These are phyloP conservation scores for Colletotrichum sp. DNA, from an alignment of 2,329 filamentous ascomycete species.

Conservation along the genomic window DNA sequence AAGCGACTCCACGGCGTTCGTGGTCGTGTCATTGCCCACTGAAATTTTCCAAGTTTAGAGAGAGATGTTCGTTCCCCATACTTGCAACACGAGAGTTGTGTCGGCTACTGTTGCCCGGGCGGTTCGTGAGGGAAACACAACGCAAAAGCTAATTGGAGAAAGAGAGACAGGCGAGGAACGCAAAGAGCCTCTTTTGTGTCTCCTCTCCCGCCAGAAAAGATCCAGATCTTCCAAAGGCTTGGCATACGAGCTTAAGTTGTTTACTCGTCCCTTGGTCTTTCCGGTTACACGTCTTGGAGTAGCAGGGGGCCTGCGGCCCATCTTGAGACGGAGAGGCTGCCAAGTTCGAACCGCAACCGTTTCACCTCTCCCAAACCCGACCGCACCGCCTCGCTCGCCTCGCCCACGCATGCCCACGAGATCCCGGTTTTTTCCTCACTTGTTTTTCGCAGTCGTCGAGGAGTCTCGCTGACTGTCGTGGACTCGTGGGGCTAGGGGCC, in stretches of 20 bases:
- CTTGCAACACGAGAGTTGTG: neutral
- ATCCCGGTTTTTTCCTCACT: neutral
- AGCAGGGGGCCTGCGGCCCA: constrained; percentile 6
- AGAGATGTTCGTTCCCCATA: neutral
- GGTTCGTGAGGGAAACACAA: neutral
- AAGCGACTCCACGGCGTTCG: neutral
- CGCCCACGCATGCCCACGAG: neutral
- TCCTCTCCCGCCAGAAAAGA: neutral
- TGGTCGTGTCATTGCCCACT: neutral
- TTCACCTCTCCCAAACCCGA: constrained; percentile 10
- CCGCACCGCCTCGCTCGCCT: constrained; percentile 18
- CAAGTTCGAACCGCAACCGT: constrained; percentile 22
- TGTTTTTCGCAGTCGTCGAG: neutral
- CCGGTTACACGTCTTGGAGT: constrained; percentile 14
- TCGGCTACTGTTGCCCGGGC: neutral
- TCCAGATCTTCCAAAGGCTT: constrained; percentile 2
- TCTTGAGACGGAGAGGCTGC: constrained; percentile 19
- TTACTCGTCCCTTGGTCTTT: neutral
- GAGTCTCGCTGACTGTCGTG: neutral
- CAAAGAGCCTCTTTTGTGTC: neutral
- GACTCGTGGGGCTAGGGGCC: neutral
- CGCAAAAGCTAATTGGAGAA: neutral
- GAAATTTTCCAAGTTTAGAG: neutral
- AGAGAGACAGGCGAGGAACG: neutral
- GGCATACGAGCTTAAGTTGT: constrained; percentile 16